Evolutionary conservation across 345 rosid species (phyloP).

Genomic region (Laguncularia racemosa): DNA sequence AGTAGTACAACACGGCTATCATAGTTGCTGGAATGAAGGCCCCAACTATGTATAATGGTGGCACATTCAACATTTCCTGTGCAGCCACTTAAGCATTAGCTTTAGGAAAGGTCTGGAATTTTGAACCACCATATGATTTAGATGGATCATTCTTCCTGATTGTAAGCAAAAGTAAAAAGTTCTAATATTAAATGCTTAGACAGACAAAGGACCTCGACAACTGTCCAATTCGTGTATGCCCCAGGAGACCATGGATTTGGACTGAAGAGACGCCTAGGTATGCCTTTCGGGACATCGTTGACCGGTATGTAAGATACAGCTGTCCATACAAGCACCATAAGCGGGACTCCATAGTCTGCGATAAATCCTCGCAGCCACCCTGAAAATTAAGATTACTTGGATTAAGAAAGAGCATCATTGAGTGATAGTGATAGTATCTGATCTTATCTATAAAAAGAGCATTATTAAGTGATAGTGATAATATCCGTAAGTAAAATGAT

Average conservation of each 20-base stretch:
- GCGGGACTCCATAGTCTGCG: conserved; percentile 55
- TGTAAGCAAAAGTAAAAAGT: neutral
- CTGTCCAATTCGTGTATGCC: conserved; percentile 57
- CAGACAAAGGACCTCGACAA: conserved; percentile 31
- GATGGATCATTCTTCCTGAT: neutral
- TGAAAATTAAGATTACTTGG: conserved; percentile 6
- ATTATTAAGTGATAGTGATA: no score
- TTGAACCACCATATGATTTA: neutral
- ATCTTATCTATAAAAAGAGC: no score
- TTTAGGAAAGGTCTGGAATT: conserved; percentile 4
- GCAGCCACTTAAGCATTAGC: conserved; percentile 10
- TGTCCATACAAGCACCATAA: conserved; percentile 59
- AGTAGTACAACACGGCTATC: conserved; percentile 63
- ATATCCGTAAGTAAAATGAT: neutral
- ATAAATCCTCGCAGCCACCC: conserved; percentile 52
- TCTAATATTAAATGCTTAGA: neutral
- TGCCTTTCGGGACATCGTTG: conserved; percentile 45
- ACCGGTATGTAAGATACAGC: conserved; percentile 49
- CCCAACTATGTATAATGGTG: conserved; percentile 48
- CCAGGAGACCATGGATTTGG: conserved; percentile 69
- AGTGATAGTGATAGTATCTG: no score
- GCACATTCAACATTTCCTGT: conserved; percentile 53
- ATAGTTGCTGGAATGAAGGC: conserved; percentile 63
- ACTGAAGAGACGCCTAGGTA: conserved; percentile 55
- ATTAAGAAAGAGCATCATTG: no score